Conservation (phyloP, 2,329 filamentous ascomycete species). For the Byssothecium circinans region DNA sequence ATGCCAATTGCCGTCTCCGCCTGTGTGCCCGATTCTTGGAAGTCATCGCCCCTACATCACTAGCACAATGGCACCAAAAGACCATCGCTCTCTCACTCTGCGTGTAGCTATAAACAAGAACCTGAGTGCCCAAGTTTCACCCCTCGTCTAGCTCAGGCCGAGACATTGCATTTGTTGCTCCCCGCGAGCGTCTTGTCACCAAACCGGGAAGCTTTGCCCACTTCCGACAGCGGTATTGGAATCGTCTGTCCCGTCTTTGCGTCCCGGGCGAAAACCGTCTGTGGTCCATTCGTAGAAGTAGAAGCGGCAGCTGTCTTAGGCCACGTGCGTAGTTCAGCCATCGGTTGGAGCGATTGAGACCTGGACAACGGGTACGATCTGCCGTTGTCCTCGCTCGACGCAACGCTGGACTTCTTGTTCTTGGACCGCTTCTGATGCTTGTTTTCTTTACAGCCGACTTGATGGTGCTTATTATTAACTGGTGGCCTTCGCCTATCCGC, state of each 20-base stretch:
- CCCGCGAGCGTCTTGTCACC: conserved; percentile 13
- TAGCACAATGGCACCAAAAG: no score
- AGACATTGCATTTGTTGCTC: conserved; percentile 22
- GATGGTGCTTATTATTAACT: not conserved
- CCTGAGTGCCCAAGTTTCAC: no score
- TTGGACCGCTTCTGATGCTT: not conserved
- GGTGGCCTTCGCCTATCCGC: no score
- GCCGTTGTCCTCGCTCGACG: not conserved
- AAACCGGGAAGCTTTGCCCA: conserved; percentile 23
- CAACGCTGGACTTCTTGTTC: not conserved
- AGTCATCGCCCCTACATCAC: no score
- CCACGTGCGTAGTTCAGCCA: conserved; percentile 4
- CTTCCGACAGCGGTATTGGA: conserved; percentile 19
- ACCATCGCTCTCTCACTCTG: no score
- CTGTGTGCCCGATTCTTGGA: no score
- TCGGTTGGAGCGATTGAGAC: not conserved
- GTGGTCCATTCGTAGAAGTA: conserved; percentile 4
- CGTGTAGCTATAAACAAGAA: no score
- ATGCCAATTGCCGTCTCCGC: no score
- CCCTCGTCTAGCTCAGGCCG: conserved; percentile 2
- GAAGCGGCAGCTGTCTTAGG: not conserved
- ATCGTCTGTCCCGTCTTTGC: conserved; percentile 17
- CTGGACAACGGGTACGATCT: not conserved
- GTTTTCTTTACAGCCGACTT: not conserved
- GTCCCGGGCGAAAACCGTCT: conserved; percentile 11